A percentile compares a stretch with the other conserved stretches of the same genome.
Evolutionary conservation across 257 asterid species (phyloP).

Genomic region (Vinca minor): DNA sequence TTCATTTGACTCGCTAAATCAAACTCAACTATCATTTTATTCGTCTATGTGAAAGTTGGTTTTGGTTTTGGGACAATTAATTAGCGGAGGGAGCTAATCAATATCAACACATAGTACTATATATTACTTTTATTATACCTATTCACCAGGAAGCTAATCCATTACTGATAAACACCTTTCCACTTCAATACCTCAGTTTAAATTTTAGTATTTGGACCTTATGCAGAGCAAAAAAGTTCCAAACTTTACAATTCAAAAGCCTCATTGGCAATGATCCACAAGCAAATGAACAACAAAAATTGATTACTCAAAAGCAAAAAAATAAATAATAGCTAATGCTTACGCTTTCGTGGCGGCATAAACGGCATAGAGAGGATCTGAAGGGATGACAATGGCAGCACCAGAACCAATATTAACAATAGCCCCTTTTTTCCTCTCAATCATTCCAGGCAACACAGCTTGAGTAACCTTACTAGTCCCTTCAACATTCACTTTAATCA

Average conservation of each 20-base stretch:
- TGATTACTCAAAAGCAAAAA: neutral
- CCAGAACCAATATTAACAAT: constrained; percentile 95
- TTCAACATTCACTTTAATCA: constrained; percentile 78
- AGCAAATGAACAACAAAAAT: no score
- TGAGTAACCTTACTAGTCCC: constrained; percentile 84
- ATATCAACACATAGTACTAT: no score
- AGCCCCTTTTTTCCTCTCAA: constrained; percentile 80
- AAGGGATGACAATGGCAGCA: constrained; percentile 74
- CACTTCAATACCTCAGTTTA: neutral
- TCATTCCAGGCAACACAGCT: constrained; percentile 81
- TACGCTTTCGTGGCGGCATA: constrained; percentile 98
- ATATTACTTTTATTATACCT: no score
- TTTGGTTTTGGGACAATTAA: no score
- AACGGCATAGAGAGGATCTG: constrained; percentile 92
- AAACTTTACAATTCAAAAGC: no score
- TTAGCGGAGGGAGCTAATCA: no score
- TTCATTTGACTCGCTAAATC: no score
- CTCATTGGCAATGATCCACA: no score
- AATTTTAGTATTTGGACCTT: neutral
- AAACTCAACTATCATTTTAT: no score
- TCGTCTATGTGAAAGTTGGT: no score
- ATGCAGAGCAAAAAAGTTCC: neutral
- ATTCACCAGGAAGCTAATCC: neutral
- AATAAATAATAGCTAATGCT: constrained; percentile 16
- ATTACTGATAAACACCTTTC: no score